Base-by-base conservation (phyloP, 192 early-diverging fungal genomes). In the Gonapodya prolifera region DNA sequence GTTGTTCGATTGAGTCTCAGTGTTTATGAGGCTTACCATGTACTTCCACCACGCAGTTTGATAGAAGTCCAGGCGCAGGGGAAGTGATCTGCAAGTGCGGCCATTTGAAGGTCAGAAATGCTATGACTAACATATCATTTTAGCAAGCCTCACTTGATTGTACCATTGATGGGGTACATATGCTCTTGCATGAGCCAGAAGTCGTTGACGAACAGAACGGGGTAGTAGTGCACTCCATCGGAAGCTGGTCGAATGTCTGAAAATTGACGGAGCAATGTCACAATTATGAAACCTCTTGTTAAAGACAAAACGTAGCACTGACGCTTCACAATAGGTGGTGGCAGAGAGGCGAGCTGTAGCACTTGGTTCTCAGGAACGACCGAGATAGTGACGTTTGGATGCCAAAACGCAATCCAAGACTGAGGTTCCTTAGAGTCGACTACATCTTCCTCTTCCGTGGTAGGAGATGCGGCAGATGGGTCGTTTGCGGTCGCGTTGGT, bases 171-270 rank as follows among this genome's bases (percentile, higher is more conserved):
- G 17, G 83, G 85, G 34, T 82, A 80, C 34, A 92, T 81, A 29
- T 94, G 86, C 13, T 93, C 90, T 18, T 78, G 78, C 30, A 95
- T 80, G 75, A 89, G 76, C 94, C 94, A 96, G 75, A 96, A 96
- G 75, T 94, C 92, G 76, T 96, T 94, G 23, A 85, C 84, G 75
- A 85, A 91, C 35, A 94, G 83, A 33, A 90, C 80, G 1, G 95
- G 95, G 32, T 85, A 83, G 80, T 89, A 93, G 79, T 86, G 83
- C 2, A 32, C 28, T 2, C 32, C 28, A 73, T 73, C 71, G 28
- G 16, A 32, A 73, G 28, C 32, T 2, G 71, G 71, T 8, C 71
- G 71, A 29, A 73, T 73, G 71, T 73, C 28, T 32, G 71, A 18
- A 30, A 29, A 32, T 2, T 73, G 71, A 30, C 31, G 8, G 45